Conservation (phyloP, 2,329 filamentous ascomycete genomes). For the Trichoderma harzianum region DNA sequence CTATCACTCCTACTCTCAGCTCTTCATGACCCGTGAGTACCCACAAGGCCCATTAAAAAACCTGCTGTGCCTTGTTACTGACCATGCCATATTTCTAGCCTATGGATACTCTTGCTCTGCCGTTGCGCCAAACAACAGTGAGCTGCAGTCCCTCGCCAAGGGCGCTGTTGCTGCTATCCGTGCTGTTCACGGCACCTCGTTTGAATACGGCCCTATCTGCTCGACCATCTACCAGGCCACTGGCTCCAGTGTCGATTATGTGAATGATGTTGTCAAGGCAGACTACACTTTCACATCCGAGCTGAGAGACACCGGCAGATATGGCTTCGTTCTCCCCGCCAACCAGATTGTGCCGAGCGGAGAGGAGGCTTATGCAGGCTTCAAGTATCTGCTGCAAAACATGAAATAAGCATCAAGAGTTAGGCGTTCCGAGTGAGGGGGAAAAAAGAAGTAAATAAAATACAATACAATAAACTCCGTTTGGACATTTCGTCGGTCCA, state of each 20-base stretch:
- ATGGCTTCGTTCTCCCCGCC: constrained; percentile 44
- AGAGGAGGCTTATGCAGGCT: constrained; percentile 43
- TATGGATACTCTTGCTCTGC: constrained; percentile 59
- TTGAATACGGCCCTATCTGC: constrained; percentile 52
- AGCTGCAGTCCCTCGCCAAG: constrained; percentile 47
- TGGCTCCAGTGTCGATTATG: constrained; percentile 46
- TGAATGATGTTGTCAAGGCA: constrained; percentile 40
- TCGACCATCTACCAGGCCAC: constrained; percentile 58
- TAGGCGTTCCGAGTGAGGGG: not conserved
- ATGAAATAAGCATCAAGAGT: constrained; percentile 31
- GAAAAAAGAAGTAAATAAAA: not conserved
- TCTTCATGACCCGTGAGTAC: constrained; percentile 59
- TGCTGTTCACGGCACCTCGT: constrained; percentile 38
- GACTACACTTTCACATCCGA: constrained; percentile 42
- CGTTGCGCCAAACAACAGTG: constrained; percentile 43
- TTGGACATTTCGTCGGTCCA: not conserved
- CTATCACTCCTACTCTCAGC: constrained; percentile 61
- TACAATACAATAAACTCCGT: not conserved
- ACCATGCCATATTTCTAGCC: constrained; percentile 46
- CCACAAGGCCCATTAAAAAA: constrained; percentile 35
- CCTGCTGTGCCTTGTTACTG: not conserved
- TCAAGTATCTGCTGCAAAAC: constrained; percentile 57
- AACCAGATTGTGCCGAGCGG: constrained; percentile 42
- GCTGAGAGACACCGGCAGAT: constrained; percentile 35
- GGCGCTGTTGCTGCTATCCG: constrained; percentile 50